These are phyloP conservation scores for Taphrina deformans DNA, from an alignment of 1,139 yeast genomes.

Conservation along the genomic window DNA sequence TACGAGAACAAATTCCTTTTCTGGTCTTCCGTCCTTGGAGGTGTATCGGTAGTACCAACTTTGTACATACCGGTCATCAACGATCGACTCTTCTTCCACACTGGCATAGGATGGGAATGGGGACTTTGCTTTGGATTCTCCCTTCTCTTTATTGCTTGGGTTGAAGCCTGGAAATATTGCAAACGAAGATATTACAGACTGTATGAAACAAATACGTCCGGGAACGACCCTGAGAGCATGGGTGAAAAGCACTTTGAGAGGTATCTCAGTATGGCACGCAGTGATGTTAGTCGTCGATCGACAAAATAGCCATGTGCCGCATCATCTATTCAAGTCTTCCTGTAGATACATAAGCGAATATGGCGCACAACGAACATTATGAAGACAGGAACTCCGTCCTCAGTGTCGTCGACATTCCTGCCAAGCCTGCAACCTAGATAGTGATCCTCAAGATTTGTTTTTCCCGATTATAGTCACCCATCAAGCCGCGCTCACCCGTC, in stretches of 20 bases:
- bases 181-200: slow-evolving; percentile 36
- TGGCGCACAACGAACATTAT: too few species aligned
- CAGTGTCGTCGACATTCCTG: too few species aligned
- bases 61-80: slow-evolving; percentile 87
- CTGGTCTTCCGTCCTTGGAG: slow-evolving; percentile 78
- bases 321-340: too few species aligned
- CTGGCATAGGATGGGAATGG: slow-evolving; percentile 79
- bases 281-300: slow-evolving; percentile 2
- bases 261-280: slow-evolving; percentile 20
- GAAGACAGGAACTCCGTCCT: too few species aligned
- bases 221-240: not conserved
- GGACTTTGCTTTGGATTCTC: slow-evolving; percentile 71
- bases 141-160: slow-evolving; percentile 40
- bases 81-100: slow-evolving; percentile 71
- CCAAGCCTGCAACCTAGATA: too few species aligned
- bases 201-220: not conserved
- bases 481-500: too few species aligned
- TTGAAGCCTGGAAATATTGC: slow-evolving; percentile 39
- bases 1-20: slow-evolving; percentile 66
- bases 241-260: slow-evolving; percentile 19
- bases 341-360: too few species aligned
- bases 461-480: too few species aligned
- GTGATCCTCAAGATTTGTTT: too few species aligned
- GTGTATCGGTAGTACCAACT: slow-evolving; percentile 74
- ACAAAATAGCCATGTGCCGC: not conserved